A percentile compares a stretch with the other conserved stretches of the same genome.
These are phyloP conservation scores for Naganishia antarctica DNA, from an alignment of 768 basidiomycete genomes.

Conservation along the genomic window DNA sequence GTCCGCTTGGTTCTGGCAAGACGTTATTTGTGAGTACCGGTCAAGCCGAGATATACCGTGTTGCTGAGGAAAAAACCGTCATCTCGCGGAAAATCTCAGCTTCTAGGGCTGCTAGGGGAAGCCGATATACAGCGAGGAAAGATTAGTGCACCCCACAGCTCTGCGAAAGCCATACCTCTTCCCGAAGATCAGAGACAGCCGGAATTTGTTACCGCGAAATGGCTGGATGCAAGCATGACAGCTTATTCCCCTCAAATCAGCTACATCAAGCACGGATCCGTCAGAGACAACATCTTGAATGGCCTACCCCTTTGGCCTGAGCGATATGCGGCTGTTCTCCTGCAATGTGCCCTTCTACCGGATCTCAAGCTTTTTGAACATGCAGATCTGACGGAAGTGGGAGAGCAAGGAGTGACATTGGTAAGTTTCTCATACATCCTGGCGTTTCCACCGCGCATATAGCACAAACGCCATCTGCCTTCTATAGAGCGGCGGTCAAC, in stretches of 20 bases:
- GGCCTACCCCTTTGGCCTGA: slow-evolving; percentile 42
- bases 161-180: neutral
- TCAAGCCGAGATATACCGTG: too few relatives aligned
- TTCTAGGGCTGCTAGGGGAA: slow-evolving; percentile 43
- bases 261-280: slow-evolving; percentile 42
- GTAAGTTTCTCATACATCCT: too few relatives aligned
- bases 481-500: slow-evolving; percentile 25
- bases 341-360: slow-evolving; percentile 36
- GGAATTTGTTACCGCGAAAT: neutral
- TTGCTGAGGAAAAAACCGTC: slow-evolving; percentile 5
- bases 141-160: slow-evolving; percentile 26
- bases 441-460: neutral
- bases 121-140: slow-evolving; percentile 32
- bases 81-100: slow-evolving; percentile 26
- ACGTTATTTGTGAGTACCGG: slow-evolving; percentile 37
- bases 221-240: slow-evolving; percentile 7
- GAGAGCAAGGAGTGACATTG: slow-evolving; percentile 42
- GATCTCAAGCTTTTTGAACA: slow-evolving; percentile 41
- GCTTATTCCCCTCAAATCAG: slow-evolving; percentile 37
- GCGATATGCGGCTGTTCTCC: slow-evolving; percentile 40
- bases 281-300: slow-evolving; percentile 56
- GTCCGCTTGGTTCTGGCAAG: slow-evolving; percentile 47
- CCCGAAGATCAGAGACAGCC: slow-evolving; percentile 16
- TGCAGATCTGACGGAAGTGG: slow-evolving; percentile 46
- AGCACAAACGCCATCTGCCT: neutral